Base-by-base conservation (phyloP, 495 filamentous ascomycete genomes). In the Collariella sp. region DNA sequence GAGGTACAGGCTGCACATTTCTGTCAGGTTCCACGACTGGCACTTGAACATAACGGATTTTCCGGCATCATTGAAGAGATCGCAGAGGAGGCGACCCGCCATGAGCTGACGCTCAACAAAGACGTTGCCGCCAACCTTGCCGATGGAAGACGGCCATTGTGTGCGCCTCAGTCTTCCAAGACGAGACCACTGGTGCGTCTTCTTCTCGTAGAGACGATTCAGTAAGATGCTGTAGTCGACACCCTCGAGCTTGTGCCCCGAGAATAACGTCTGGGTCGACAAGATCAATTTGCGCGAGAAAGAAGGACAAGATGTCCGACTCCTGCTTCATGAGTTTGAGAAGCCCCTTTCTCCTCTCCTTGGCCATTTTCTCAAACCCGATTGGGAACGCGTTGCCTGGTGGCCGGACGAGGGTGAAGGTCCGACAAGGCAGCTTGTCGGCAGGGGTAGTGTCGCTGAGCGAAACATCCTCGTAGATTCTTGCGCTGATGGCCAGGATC, bases 1-100 rank as follows among this genome's bases (percentile, higher is more conserved):
- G 7, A 98, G 83, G 56, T 96, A 91, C 22, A 96, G 77, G 43
- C 83, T 86, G 68, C 89, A 95, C 88, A 98, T 98, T 69, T 98
- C 93, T 0, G 89, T 93, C 67, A 98, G 76, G 70, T 84, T 95
- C 94, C 94, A 98, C 5, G 89, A 93, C 66, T 95, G 90, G 66
- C 93, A 98, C 74, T 94, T 94, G 56, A 81, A 86, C 90, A 95
- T 97, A 45, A 91, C 81, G 22, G 91, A 96, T 79, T 96, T 96
- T 69, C 93, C 93, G 66, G 94, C 87, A 56, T 98, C 93, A 63
- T 98, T 98, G 36, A 84, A 89, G 51, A 96, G 76, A 77, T 98
- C 93, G 66, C 94, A 97, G 46, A 96, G 77, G 47, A 98, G 74
- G 56, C 93, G 83, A 41, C 93, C 93, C 53, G 91, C 81, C 62